These are phyloP conservation scores for Claviceps spartinae DNA, from an alignment of 2,329 filamentous ascomycete genomes.

Conservation along the genomic window DNA sequence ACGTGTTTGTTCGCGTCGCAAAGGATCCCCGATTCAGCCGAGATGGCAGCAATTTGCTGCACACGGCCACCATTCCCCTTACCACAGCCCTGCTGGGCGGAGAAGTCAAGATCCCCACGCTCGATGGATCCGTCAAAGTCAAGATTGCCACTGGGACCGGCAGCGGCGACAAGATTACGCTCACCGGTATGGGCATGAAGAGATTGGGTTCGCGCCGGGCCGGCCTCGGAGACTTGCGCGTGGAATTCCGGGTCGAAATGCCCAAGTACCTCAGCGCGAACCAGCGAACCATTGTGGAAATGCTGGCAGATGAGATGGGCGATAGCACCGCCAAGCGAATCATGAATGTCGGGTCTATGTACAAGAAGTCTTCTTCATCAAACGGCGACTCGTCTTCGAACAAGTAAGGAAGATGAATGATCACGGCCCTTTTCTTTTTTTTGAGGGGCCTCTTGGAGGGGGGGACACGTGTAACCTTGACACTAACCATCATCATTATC, in stretches of 20 bases:
- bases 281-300: constrained; percentile 84
- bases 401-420: constrained; percentile 3
- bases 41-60: constrained; percentile 76
- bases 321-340: constrained; percentile 85
- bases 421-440: neutral
- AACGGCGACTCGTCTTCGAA: neutral
- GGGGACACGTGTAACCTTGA: neutral
- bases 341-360: constrained; percentile 55
- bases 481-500: neutral
- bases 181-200: constrained; percentile 89
- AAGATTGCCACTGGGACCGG: constrained; percentile 84
- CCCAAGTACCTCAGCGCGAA: constrained; percentile 87
- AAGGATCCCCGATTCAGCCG: constrained; percentile 82
- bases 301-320: constrained; percentile 90
- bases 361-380: neutral
- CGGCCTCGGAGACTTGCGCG: constrained; percentile 66
- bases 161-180: constrained; percentile 81
- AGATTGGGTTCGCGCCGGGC: constrained; percentile 56
- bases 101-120: constrained; percentile 75
- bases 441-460: neutral
- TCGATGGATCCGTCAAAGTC: constrained; percentile 82
- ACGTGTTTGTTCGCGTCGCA: constrained; percentile 81
- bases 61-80: constrained; percentile 81
- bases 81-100: constrained; percentile 89
- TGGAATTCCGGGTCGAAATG: constrained; percentile 92